Evolutionary conservation across 805 yeast genomes (phyloP).

Genomic region (Spathaspora sp.): DNA sequence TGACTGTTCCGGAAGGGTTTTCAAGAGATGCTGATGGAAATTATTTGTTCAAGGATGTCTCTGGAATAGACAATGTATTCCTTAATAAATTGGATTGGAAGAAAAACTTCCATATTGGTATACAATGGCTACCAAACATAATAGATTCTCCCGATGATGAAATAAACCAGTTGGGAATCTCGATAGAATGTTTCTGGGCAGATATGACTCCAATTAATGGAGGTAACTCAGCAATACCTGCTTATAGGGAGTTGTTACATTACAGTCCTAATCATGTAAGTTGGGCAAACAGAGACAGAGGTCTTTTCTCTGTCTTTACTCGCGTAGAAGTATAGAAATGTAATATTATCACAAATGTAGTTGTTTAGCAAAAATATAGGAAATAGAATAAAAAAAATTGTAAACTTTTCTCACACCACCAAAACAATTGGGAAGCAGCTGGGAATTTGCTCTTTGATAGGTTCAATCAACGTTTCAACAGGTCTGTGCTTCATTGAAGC

Average conservation of each 20-base stretch:
- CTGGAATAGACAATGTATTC: slow-evolving; percentile 63
- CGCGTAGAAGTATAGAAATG: slow-evolving; percentile 34
- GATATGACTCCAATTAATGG: slow-evolving; percentile 53
- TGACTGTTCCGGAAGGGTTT: slow-evolving; percentile 42
- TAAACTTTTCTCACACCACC: no score
- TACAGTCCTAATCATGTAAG: slow-evolving; percentile 64
- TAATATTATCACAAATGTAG: background rate
- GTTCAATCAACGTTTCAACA: background rate
- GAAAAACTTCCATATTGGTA: slow-evolving; percentile 52
- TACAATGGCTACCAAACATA: slow-evolving; percentile 74
- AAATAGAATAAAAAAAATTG: background rate
- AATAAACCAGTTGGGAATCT: slow-evolving; percentile 46
- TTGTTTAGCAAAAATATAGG: background rate
- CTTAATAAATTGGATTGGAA: slow-evolving; percentile 66
- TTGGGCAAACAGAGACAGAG: slow-evolving; percentile 63
- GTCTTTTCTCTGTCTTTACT: slow-evolving; percentile 59
- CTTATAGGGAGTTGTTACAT: slow-evolving; percentile 64
- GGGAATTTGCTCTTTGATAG: background rate
- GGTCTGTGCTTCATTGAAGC: background rate
- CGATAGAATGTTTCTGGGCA: slow-evolving; percentile 73
- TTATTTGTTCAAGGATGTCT: slow-evolving; percentile 47
- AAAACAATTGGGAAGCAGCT: background rate
- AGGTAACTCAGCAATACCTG: slow-evolving; percentile 50
- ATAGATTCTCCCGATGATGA: slow-evolving; percentile 15
- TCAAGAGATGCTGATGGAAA: slow-evolving; percentile 40